Base-by-base conservation (phyloP, 2,329 filamentous ascomycete species). In the Leptographium flavum region DNA sequence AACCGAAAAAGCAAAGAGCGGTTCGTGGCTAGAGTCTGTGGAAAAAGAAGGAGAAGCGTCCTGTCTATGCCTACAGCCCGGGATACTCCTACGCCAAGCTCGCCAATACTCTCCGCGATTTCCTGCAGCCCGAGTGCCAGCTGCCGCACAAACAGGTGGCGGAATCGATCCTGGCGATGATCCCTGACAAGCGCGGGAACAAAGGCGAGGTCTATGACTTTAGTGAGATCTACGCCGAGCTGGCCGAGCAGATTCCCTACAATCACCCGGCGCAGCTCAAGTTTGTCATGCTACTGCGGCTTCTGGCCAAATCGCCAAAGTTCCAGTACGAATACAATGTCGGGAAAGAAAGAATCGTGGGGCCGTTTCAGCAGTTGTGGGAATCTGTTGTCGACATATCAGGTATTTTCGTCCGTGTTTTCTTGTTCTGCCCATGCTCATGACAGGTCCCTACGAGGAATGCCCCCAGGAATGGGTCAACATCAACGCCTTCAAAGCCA, bases 231-330 rank as follows among this genome's bases (percentile, higher is more conserved):
- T 44, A 35, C 28, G 27, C 25, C 11, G 42, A 44, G 35, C 35
- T 44, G 19, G 42, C 42, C 17, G 39, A 30, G 28, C 36, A 45
- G 28, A 45, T 45, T 35, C 37, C 43, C 5, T 45, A 40, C 37
- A 10, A 40, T n/a, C 36, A 45, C 30, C 37, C 36, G 21, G 33
- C 43, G 6, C 43, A 45, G 30, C 43, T 45, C 17, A 40, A 40
- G 37, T 27, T 45, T 11, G 30, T 36, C 14, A 22, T 22, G 30
- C 43, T 45, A 3, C 21, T 45, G 3, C 21, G 25, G 27, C 14
- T 19, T n/a, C 42, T 44, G 5, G 35, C 19, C 15, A n/a, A 31
- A 22, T 39, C 42, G 17, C 5, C 35, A 17, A 44, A 44, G 27
- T 39, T 44, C n/a, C 8, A 35, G 32, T 25, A 31, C 4, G 14